Base-by-base conservation (phyloP, 208 protist species). In the Kentomonas sorsogonicus region DNA sequence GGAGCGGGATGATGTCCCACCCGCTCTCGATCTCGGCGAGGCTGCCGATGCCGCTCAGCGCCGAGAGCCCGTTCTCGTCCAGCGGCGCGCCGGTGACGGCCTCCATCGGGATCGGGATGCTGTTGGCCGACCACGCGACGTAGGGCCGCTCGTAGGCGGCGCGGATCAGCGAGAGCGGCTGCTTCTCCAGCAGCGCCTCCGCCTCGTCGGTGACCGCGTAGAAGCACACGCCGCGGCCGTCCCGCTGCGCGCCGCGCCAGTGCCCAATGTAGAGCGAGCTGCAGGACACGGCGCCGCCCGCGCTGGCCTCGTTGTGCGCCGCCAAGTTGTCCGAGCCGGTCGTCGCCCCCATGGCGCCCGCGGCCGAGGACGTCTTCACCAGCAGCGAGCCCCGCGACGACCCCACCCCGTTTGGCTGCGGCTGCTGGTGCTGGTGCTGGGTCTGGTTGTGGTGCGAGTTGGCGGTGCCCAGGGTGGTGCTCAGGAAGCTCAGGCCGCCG, bases 261-360 rank as follows among this genome's bases (percentile, higher is more conserved):
- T 75, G 66, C 20, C 89, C 89, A 20, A 76, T 65, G 63, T 93
- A 95, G n/a, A 91, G 50, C 13, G 80, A 77, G 22, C 66, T 76
- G 51, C 63, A n/a, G n/a, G n/a, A n/a, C n/a, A n/a, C n/a, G n/a
- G n/a, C n/a, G n/a, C n/a, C n/a, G n/a, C n/a, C 20, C 22, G 53
- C 26, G 39, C 23, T 18, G 13, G 64, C 38, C 22, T 31, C 23
- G 33, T 26, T 0, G 30, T 40, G 13, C 4, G 38, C 44, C 13
- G 52, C 11, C 6, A 7, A 39, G 31, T 9, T 47, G 10, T 9
- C 22, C 26, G 20, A 29, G 25, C 4, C 16, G 22, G 43, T 27
- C 9, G 55, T n/a, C 11, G 23, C n/a, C n/a, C n/a, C n/a, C n/a
- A n/a, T n/a, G n/a, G n/a, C n/a, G n/a, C n/a, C n/a, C n/a, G n/a